Percentiles rank a stretch among this genome's conserved stretches.
phyloP scores from a whole-genome alignment of 225 moss, liverwort and hornwort species.

The Sphagnum tenellum region DNA sequence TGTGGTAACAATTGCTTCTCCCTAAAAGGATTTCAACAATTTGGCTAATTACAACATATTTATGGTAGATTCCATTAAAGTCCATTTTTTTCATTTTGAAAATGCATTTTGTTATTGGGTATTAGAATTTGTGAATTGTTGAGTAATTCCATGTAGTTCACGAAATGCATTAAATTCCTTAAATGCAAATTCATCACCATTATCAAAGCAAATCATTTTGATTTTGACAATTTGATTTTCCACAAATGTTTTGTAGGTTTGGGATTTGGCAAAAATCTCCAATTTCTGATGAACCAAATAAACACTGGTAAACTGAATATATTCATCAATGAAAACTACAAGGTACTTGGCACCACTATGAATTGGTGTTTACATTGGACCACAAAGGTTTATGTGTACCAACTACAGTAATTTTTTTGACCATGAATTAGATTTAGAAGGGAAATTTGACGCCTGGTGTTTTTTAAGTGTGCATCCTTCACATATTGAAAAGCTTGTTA shows the following conservation, averaged over 20 bases:
- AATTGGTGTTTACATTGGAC: neutral
- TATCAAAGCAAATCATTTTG: neutral
- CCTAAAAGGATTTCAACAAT: slow-evolving; percentile 3
- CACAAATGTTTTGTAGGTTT: neutral
- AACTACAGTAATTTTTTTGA: neutral
- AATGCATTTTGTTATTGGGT: slow-evolving; percentile 2
- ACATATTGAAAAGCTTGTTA: neutral
- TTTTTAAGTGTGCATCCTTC: neutral
- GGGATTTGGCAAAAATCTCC: neutral
- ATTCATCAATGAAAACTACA: slow-evolving; percentile 6
- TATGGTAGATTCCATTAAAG: neutral
- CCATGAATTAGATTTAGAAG: neutral
- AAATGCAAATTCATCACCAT: neutral
- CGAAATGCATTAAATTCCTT: neutral
- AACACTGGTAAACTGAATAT: neutral
- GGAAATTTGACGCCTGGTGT: neutral
- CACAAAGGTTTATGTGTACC: neutral
- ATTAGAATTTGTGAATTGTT: neutral
- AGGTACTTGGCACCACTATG: neutral
- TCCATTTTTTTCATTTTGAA: neutral
- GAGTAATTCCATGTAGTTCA: neutral
- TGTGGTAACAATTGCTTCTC: neutral
- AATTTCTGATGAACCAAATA: slow-evolving; percentile 3
- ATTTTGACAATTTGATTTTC: neutral
- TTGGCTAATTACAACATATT: neutral